These are phyloP conservation scores for Punctularia strigosozonata DNA, from an alignment of 768 basidiomycete species.

Conservation along the genomic window DNA sequence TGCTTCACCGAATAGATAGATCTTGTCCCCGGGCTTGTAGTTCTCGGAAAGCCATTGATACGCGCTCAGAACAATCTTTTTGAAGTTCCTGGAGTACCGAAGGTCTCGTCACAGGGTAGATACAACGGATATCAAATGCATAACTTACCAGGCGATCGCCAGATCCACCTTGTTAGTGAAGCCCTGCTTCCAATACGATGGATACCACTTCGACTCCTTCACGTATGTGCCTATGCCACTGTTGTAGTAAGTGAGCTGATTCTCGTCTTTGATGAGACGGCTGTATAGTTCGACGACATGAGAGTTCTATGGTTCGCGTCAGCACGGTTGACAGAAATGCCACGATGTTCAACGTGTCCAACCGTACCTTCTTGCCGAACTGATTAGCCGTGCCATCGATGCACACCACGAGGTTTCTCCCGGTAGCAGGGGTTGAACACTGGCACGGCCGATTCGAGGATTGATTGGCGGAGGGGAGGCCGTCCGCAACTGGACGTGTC, in stretches of 20 bases:
- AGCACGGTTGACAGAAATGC: too few species aligned
- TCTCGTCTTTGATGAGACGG: conserved; percentile 20
- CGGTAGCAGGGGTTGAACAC: too few species aligned
- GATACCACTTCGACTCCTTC: conserved; percentile 11
- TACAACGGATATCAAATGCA: background rate
- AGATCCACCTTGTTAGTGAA: conserved; percentile 20
- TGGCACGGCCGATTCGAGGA: too few species aligned
- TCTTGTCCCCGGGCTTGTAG: conserved; percentile 24
- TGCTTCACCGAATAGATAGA: conserved; percentile 30
- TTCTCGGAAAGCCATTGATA: conserved; percentile 31
- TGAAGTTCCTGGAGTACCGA: conserved; percentile 22
- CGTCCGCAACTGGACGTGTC: too few species aligned
- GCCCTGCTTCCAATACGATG: conserved; percentile 10
- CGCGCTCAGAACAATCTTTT: conserved; percentile 20
- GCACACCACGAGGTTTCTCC: background rate
- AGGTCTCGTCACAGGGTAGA: background rate
- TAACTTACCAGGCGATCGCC: conserved; percentile 23
- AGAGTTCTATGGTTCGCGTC: conserved; percentile 28
- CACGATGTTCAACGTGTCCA: too few species aligned
- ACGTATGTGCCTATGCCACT: conserved; percentile 28
- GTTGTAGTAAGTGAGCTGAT: conserved; percentile 27
- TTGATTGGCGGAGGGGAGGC: too few species aligned
- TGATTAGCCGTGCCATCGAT: background rate
- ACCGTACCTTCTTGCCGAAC: background rate
- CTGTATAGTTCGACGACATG: conserved; percentile 29